Percentiles rank a stretch among this genome's conserved stretches.
Evolutionary conservation across 257 asterid species (phyloP).

Genomic region (Solanum appendiculatum): DNA sequence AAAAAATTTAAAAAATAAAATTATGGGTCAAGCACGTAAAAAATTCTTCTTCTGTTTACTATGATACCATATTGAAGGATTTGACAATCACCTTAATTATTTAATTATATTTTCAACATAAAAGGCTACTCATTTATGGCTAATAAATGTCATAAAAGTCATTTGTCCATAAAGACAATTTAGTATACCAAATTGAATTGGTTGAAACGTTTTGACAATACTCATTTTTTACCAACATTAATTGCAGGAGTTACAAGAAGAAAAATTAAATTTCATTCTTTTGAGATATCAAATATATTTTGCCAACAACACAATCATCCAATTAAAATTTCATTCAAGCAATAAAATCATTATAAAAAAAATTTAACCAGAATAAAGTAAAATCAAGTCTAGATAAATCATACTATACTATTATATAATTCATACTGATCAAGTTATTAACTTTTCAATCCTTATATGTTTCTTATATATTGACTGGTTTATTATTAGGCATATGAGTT

Average conservation of each 20-base stretch:
- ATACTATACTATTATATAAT: not conserved
- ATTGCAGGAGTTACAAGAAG: not conserved
- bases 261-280: not conserved
- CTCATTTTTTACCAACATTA: not conserved
- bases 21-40: fast-evolving
- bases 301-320: not conserved
- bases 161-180: no score
- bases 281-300: not conserved
- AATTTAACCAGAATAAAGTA: not conserved
- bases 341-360: not conserved
- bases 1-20: no score
- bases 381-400: not conserved
- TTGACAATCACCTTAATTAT: no score
- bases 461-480: no score
- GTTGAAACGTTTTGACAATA: not conserved
- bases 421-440: not conserved
- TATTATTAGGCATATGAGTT: no score
- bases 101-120: no score
- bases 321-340: not conserved
- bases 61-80: no score
- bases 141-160: no score
- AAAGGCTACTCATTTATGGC: not conserved
- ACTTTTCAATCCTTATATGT: not conserved
- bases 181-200: not conserved
- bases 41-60: no score